These are phyloP conservation scores for Sanghuangporus weigelae DNA, from an alignment of 1,284 basidiomycete genomes.

Conservation along the genomic window DNA sequence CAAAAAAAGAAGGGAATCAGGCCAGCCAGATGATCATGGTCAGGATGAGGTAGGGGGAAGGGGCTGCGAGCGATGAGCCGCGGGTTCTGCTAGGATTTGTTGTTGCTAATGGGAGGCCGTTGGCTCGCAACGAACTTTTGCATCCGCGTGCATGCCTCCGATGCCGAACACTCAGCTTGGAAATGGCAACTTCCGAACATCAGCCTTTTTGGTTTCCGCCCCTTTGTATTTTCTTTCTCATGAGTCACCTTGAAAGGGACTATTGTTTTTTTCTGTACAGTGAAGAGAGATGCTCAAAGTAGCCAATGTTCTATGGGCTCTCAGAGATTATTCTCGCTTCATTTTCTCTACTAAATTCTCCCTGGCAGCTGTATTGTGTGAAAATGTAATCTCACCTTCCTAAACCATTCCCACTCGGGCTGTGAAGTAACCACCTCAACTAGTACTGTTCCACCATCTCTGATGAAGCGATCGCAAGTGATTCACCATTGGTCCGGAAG, in stretches of 20 bases:
- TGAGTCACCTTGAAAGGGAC: too few relatives aligned
- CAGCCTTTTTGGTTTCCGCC: too few relatives aligned
- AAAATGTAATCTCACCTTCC: background rate
- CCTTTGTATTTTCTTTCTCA: too few relatives aligned
- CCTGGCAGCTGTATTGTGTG: too few relatives aligned
- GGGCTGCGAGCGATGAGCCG: background rate
- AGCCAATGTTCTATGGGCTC: background rate
- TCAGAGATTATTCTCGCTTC: background rate
- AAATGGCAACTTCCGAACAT: too few relatives aligned
- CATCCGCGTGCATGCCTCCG: background rate
- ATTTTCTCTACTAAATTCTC: background rate
- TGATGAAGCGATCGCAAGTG: background rate
- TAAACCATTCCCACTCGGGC: background rate
- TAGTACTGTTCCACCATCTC: background rate
- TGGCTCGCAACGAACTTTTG: background rate
- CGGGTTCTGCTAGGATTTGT: background rate
- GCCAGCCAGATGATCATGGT: background rate
- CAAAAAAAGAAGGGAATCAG: background rate
- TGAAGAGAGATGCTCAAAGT: too few relatives aligned
- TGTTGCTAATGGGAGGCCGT: background rate
- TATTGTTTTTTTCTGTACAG: too few relatives aligned
- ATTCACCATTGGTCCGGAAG: background rate
- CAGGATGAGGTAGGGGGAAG: background rate
- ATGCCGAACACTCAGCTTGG: background rate
- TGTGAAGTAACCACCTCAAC: background rate